phyloP scores from a whole-genome alignment of 768 basidiomycete genomes.

The Hortiboletus campestris region DNA sequence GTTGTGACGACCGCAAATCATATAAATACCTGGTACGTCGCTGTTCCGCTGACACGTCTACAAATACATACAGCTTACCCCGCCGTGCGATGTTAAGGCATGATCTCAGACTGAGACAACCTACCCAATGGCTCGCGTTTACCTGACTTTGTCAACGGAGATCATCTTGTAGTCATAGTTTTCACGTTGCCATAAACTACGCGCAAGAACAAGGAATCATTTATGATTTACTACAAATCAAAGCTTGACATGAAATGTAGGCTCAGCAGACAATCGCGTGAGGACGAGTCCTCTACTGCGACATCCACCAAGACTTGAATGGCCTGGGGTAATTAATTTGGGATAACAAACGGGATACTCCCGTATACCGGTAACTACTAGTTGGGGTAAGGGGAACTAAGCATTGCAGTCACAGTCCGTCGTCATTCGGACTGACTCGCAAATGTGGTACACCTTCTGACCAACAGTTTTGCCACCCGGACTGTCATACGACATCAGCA shows the following conservation, averaged over 20 bases:
- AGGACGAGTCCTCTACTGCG: constrained; percentile 2
- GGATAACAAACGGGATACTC: constrained; percentile 25
- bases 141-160: background rate
- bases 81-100: constrained; percentile 16
- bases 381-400: constrained; percentile 8
- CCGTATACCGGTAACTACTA: constrained; percentile 23
- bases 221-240: constrained; percentile 30
- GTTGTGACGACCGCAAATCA: constrained; percentile 83
- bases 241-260: constrained; percentile 34
- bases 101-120: constrained; percentile 13
- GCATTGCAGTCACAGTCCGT: background rate
- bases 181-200: too few relatives aligned
- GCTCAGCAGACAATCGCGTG: constrained; percentile 21
- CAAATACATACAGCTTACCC: constrained; percentile 4
- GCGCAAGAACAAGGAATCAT: background rate
- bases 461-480: constrained; percentile 14
- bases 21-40: constrained; percentile 71
- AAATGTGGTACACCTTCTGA: background rate
- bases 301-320: constrained; percentile 28
- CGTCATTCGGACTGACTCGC: background rate
- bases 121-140: background rate
- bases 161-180: background rate
- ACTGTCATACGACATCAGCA: constrained; percentile 3
- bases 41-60: background rate
- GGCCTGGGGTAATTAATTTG: constrained; percentile 41